A percentile compares a stretch with the other conserved stretches of the same genome.
Evolutionary conservation across 2,329 filamentous ascomycete genomes (phyloP).

Genomic region (Aspergillus brasiliensis): DNA sequence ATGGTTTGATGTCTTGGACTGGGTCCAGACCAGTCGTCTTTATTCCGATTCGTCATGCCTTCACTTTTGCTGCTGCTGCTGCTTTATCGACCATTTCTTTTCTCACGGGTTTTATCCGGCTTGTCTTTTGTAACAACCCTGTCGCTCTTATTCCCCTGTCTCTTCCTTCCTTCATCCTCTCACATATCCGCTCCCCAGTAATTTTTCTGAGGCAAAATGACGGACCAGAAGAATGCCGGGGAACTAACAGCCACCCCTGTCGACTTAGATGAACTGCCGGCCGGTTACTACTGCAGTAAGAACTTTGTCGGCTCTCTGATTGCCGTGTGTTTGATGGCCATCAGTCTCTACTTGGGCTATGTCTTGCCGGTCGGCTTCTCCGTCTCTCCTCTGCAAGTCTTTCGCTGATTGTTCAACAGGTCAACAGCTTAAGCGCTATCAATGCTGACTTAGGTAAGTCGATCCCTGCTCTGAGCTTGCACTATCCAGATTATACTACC

Average conservation of each 20-base stretch:
- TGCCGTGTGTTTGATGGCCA: constrained; percentile 8
- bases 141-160: not conserved
- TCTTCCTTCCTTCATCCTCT: not conserved
- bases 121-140: not conserved
- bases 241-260: not conserved
- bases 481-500: not conserved
- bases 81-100: not conserved
- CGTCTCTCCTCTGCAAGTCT: too few species aligned
- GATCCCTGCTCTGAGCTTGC: not conserved
- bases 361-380: constrained; percentile 15
- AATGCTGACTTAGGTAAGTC: constrained; percentile 26
- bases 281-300: constrained; percentile 2
- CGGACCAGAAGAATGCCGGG: not conserved
- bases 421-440: constrained; percentile 27
- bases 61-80: not conserved
- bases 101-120: not conserved
- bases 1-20: not conserved
- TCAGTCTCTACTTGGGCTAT: constrained; percentile 27
- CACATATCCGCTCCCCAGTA: not conserved
- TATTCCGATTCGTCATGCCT: not conserved
- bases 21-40: not conserved
- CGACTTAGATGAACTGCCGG: not conserved
- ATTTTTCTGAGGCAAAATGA: not conserved
- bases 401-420: not conserved
- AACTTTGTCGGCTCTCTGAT: constrained; percentile 5